Evolutionary conservation across 257 asterid genomes (phyloP).

Genomic region (Ajuga chamaepitys): DNA sequence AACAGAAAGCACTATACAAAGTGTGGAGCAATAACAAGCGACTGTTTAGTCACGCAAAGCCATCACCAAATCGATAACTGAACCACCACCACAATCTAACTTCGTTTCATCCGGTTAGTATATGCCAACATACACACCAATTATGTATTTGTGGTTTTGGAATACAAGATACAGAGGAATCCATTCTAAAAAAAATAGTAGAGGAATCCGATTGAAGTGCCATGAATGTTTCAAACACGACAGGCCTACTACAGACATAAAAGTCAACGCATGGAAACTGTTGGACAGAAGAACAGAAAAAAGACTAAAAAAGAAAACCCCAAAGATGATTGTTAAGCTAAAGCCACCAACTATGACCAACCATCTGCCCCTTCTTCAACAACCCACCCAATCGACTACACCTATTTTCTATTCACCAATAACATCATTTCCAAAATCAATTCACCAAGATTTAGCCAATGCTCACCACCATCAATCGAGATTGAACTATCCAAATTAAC

Average conservation of each 20-base stretch:
- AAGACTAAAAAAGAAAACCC: not conserved
- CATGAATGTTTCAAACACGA: conserved; percentile 12
- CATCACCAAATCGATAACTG: not conserved
- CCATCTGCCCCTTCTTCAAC: not conserved
- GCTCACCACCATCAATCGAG: not conserved
- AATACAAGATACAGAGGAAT: no score
- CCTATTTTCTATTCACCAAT: conserved; percentile 2
- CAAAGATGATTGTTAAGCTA: not conserved
- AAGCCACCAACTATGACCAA: not conserved
- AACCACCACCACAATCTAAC: not conserved
- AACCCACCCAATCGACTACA: conserved; percentile 2
- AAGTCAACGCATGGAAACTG: not conserved
- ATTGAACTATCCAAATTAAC: not conserved
- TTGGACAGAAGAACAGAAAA: not conserved
- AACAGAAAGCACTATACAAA: no score
- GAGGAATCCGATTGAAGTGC: not conserved
- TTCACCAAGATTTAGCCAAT: not conserved
- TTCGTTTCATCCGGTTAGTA: not conserved
- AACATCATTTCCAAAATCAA: not conserved
- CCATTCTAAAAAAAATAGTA: no score
- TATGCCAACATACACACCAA: not conserved
- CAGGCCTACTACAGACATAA: conserved; percentile 1
- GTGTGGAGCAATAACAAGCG: not conserved
- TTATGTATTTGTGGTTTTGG: no score
- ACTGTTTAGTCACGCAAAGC: not conserved